Base-by-base conservation (phyloP, 2,329 filamentous ascomycete genomes). In the Paecilomyces niveus region DNA sequence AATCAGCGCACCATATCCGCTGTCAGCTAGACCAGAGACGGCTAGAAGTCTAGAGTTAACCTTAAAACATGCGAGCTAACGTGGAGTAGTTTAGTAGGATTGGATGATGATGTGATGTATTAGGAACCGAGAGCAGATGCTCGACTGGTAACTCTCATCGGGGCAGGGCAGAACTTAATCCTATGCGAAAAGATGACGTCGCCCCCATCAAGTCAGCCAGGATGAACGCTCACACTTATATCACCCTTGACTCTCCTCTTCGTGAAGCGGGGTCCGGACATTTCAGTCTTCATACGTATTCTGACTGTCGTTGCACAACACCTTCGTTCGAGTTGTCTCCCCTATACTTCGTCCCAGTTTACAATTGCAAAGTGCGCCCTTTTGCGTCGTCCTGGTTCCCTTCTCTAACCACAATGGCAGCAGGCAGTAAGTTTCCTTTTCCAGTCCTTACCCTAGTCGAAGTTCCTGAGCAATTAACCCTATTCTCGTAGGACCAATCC, bases 401-500 rank as follows among this genome's bases (percentile, higher is more conserved):
- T 24, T 13, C 3, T 7, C 53, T 29, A 51, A 18, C 24, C 54
- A 57, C 55, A 22, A 64, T 64, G 62, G 62, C 63, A 15, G 39
- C 29, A 58, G 60, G 68, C 62, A 74, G 74, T 76, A 70, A 61
- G 69, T 31, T 54, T 26, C 24, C 49, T 13, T 53, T 24, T 1
- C 49, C 18, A 21, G 50, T 49, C 21, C 24, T 32, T 31, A 8
- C 26, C 26, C 2, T 35, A 18, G 10, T 18, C 45, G 13, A 33
- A 50, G 13, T 26, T 33, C n/a, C 45, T 57, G 4, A 53, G 49
- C 49, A 15, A n/a, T n/a, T 39, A 39, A 39, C 13, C 7, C 18
- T n/a, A 21, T 21, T 8, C 11, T 54, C 15, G 32, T 39, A 87
- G 85, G 84, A 68, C 79, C 81, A 58, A 58, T 80, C 54, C 74